Conservation (phyloP, 2,329 filamentous ascomycete genomes). For the Diplodia corticola region DNA sequence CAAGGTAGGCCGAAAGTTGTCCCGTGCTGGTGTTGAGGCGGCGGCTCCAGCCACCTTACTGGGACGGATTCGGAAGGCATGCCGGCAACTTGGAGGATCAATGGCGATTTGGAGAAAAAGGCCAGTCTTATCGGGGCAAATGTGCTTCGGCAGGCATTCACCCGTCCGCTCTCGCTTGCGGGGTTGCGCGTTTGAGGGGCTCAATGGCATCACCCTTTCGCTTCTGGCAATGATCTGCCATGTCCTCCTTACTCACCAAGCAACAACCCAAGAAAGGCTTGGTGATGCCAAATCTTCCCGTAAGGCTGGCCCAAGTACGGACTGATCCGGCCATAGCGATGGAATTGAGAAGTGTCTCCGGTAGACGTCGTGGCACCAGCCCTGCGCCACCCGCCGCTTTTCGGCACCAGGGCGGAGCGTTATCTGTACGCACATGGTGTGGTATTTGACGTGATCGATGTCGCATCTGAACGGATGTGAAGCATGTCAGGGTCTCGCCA, state of each 20-base stretch:
- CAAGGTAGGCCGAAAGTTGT: constrained; percentile 45
- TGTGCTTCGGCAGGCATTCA: neutral
- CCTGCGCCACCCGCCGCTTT: neutral
- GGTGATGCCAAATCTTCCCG: neutral
- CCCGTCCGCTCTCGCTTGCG: constrained; percentile 2
- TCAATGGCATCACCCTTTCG: constrained; percentile 14
- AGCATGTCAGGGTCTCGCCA: neutral
- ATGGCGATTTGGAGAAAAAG: neutral
- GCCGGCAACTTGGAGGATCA: neutral
- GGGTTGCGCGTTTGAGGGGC: constrained; percentile 11
- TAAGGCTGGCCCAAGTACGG: neutral
- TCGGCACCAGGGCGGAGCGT: neutral
- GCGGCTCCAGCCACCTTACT: neutral
- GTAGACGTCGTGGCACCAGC: neutral
- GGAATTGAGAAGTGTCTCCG: neutral
- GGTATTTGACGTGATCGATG: constrained; percentile 9
- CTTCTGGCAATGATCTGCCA: constrained; percentile 2
- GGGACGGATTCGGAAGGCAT: neutral
- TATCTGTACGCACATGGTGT: constrained; percentile 4
- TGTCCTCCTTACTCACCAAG: neutral
- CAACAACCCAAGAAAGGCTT: constrained; percentile 15
- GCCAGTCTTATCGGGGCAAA: neutral
- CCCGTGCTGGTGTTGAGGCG: constrained; percentile 28
- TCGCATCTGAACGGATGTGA: neutral
- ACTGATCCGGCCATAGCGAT: neutral